These are phyloP conservation scores for Chenopodium formosanum DNA, from an alignment of 148 eudicot species.

Conservation along the genomic window DNA sequence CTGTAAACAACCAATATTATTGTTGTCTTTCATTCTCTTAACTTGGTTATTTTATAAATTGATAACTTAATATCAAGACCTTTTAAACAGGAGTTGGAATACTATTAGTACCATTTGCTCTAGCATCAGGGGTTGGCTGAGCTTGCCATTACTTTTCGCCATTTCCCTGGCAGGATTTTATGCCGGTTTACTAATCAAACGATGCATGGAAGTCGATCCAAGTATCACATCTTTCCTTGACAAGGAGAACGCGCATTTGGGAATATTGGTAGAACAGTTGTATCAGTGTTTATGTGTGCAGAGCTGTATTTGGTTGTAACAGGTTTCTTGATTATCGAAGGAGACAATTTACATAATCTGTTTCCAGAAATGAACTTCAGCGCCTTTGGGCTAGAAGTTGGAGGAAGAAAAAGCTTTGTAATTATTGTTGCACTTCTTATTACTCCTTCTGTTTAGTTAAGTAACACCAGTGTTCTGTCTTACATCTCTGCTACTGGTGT, in stretches of 20 bases:
- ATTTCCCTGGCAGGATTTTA: conserved; percentile 7
- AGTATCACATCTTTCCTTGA: neutral
- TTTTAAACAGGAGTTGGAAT: conserved; percentile 26
- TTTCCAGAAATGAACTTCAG: conserved; percentile 25
- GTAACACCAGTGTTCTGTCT: conserved; percentile 35
- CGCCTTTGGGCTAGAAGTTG: conserved; percentile 22
- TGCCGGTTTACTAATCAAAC: neutral
- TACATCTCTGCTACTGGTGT: conserved; percentile 51
- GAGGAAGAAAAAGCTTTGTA: conserved; percentile 36
- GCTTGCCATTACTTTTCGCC: neutral
- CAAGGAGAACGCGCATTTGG: conserved; percentile 13
- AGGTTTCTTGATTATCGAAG: conserved; percentile 48
- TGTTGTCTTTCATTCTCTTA: neutral
- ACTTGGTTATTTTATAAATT: neutral
- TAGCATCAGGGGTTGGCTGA: conserved; percentile 14
- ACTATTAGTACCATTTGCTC: conserved; percentile 8
- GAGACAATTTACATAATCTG: conserved; percentile 41
- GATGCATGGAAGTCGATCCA: conserved; percentile 12
- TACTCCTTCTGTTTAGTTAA: conserved; percentile 39
- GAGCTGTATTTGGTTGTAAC: conserved; percentile 44
- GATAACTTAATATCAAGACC: conserved; percentile 1
- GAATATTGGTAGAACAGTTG: neutral
- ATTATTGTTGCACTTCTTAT: conserved; percentile 33
- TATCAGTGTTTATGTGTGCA: conserved; percentile 35
- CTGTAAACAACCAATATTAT: no score